Evolutionary conservation across 1,139 yeast species (phyloP), one percentile per base, ranked within the genome.

Genomic region (Magnusiomyces ingens): DNA sequence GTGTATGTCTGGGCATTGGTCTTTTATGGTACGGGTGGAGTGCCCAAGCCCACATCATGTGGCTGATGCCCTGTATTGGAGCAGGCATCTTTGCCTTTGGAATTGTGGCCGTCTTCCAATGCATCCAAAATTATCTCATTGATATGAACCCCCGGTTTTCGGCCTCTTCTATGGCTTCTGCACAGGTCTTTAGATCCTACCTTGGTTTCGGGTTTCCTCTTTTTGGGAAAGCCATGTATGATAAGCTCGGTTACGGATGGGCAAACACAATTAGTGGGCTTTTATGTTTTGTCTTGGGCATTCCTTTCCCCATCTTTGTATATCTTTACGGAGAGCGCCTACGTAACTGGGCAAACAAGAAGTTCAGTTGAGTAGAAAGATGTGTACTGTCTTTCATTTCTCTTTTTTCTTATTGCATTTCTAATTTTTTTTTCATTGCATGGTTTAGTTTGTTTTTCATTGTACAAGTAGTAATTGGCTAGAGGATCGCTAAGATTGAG

Each of bases 1-100:
- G 62, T 37, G 55, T 80, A 2, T 68, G 76, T 2, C 69, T 77
- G 47, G 80, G 84, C 0, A 65, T 72, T 38, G 84, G 84, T 0
- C 70, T 82, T 44, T 68, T 82, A 44, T 77, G 84, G 76, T 82
- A 79, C 62, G 86, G 87, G 2, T 82, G 86, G 85, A 73, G 80
- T 32, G 84, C 82, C 0, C 71, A 81, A 58, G 71, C 72, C 35
- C 64, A 70, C 38, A 52, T 67, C 3, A 58, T 61, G 49, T 82
- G 85, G 82, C 71, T 82, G 37, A 77, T 81, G 73, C 84, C 86
- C 1, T 69, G 71, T 17, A 69, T 81, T 35, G 86, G 85, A 2
- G 71, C 79, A 11, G 77, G 70, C 1, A 70, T 81, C 13, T 82
- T 79, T 66, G 81, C 84, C 3, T 74, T 78, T 59, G 80, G 82